Evolutionary conservation across 2,329 filamentous ascomycete species (phyloP).

Genomic region (Epicoccum sorghinum): DNA sequence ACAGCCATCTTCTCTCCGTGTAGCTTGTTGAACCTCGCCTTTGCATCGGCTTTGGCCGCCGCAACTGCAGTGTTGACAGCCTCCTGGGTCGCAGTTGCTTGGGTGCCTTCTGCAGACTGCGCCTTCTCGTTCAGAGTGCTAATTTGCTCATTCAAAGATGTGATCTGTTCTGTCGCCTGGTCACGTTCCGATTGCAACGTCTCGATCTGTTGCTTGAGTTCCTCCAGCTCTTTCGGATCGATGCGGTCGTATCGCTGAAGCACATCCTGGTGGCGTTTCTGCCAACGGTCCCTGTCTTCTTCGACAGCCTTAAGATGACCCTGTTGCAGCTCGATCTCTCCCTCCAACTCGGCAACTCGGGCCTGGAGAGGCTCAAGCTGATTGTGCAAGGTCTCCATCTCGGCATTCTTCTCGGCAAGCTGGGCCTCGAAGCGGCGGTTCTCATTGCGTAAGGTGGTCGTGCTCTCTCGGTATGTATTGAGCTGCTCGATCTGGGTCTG

Average conservation of each 20-base stretch:
- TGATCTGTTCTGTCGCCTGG: slow-evolving; percentile 57
- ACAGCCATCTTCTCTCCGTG: slow-evolving; percentile 38
- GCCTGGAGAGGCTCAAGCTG: slow-evolving; percentile 83
- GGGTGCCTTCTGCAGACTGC: slow-evolving; percentile 45
- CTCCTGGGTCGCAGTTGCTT: slow-evolving; percentile 23
- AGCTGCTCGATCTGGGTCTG: slow-evolving; percentile 95
- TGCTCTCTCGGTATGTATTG: slow-evolving; percentile 95
- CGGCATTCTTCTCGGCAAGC: slow-evolving; percentile 74
- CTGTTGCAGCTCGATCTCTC: slow-evolving; percentile 78
- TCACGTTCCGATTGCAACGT: slow-evolving; percentile 59
- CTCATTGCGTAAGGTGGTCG: slow-evolving; percentile 86
- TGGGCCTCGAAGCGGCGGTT: slow-evolving; percentile 78
- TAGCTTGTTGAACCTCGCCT: slow-evolving; percentile 61
- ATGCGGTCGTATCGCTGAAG: slow-evolving; percentile 95
- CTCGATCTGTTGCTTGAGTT: slow-evolving; percentile 78
- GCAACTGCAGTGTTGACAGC: slow-evolving; percentile 28
- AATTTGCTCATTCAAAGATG: slow-evolving; percentile 52
- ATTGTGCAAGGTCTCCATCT: slow-evolving; percentile 74
- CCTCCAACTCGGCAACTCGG: slow-evolving; percentile 81
- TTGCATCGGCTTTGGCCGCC: slow-evolving; percentile 64
- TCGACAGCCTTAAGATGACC: slow-evolving; percentile 88
- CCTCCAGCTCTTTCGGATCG: slow-evolving; percentile 90
- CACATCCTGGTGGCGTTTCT: slow-evolving; percentile 94
- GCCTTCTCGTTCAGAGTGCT: slow-evolving; percentile 55
- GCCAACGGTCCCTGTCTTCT: slow-evolving; percentile 91